Conservation (phyloP, 306 rosid species). For the Pyrus pyrifolia region DNA sequence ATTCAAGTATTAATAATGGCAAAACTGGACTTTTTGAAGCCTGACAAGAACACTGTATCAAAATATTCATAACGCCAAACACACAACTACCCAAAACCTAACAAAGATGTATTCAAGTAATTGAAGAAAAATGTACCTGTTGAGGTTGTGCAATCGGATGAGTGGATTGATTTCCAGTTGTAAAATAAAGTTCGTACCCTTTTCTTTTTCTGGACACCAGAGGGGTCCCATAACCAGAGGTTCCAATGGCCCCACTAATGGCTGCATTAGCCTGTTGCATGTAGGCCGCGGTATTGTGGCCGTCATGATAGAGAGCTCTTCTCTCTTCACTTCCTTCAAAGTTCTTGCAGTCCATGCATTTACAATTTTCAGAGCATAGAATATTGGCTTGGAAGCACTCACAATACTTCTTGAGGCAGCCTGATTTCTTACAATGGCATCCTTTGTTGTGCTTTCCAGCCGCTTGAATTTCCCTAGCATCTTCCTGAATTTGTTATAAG, state of each 20-base stretch:
- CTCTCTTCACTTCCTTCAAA: slow-evolving; percentile 63
- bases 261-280: slow-evolving; percentile 63
- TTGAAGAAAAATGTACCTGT: slow-evolving; percentile 40
- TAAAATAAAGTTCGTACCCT: slow-evolving; percentile 27
- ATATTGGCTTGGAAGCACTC: slow-evolving; percentile 82
- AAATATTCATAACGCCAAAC: background rate
- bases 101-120: slow-evolving; percentile 16
- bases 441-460: slow-evolving; percentile 83
- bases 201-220: slow-evolving; percentile 51
- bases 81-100: background rate
- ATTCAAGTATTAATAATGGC: background rate
- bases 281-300: slow-evolving; percentile 22
- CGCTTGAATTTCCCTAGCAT: slow-evolving; percentile 44
- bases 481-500: slow-evolving; percentile 45
- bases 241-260: slow-evolving; percentile 47
- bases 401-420: slow-evolving; percentile 85
- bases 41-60: background rate
- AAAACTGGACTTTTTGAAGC: background rate
- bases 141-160: slow-evolving; percentile 26
- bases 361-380: slow-evolving; percentile 74
- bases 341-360: slow-evolving; percentile 74
- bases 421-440: slow-evolving; percentile 78
- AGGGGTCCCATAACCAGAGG: slow-evolving; percentile 38
- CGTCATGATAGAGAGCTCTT: slow-evolving; percentile 41
- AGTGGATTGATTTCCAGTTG: slow-evolving; percentile 33